phyloP scores from a whole-genome alignment of 2,329 filamentous ascomycete genomes.

The Rasamsonia emersonii region DNA sequence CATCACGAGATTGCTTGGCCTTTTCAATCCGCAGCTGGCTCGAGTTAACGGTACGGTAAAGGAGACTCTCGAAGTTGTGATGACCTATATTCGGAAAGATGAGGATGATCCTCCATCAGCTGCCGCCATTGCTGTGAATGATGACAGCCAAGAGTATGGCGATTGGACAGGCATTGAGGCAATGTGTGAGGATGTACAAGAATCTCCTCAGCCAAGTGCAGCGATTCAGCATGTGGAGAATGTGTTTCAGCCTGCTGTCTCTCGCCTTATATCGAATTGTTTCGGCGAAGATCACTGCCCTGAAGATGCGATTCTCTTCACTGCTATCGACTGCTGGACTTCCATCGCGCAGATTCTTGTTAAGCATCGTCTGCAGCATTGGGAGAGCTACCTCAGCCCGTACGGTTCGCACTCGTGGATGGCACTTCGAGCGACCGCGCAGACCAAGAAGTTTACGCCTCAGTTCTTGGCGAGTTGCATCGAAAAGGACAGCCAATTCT shows the following conservation, averaged over 20 bases:
- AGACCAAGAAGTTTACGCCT: constrained; percentile 40
- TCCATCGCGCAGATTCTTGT: constrained; percentile 41
- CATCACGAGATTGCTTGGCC: constrained; percentile 39
- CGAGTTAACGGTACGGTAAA: constrained; percentile 39
- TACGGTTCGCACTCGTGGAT: constrained; percentile 46
- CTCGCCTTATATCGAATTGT: constrained; percentile 50
- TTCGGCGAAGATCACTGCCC: constrained; percentile 51
- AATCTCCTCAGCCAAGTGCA: constrained; percentile 14
- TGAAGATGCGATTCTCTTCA: constrained; percentile 46
- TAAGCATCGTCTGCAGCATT: constrained; percentile 38
- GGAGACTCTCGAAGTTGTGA: constrained; percentile 42
- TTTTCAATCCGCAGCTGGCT: constrained; percentile 43
- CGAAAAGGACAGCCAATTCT: constrained; percentile 31
- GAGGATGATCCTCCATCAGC: constrained; percentile 11
- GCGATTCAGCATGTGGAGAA: constrained; percentile 29
- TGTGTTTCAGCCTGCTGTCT: constrained; percentile 41
- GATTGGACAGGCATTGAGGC: constrained; percentile 49
- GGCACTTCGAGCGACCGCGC: constrained; percentile 36
- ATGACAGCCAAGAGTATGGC: constrained; percentile 59
- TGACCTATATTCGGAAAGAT: constrained; percentile 31
- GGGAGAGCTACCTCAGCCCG: constrained; percentile 48
- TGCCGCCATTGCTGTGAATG: constrained; percentile 30
- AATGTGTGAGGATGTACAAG: constrained; percentile 26
- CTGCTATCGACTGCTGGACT: constrained; percentile 48
- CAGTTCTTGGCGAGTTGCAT: constrained; percentile 39